Evolutionary conservation across 768 basidiomycete genomes (phyloP).

Genomic region (Pleurotus tuoliensis): DNA sequence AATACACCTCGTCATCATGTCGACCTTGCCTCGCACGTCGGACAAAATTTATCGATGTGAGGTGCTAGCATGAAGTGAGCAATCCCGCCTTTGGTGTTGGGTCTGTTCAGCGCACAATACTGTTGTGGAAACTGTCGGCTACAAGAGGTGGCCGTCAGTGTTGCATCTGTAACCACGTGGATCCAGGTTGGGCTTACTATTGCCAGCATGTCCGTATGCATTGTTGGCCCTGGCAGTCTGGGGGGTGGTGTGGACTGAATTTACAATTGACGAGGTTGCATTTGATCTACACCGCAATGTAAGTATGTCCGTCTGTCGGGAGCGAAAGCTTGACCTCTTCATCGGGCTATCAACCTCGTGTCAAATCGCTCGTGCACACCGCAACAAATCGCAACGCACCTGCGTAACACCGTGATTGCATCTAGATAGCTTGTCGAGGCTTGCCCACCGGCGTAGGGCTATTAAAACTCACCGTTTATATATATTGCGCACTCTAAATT

Average conservation of each 20-base stretch:
- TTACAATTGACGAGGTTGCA: slow-evolving; percentile 58
- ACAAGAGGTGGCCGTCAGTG: slow-evolving; percentile 15
- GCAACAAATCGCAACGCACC: slow-evolving; percentile 27
- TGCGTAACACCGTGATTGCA: slow-evolving; percentile 52
- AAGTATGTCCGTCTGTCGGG: neutral
- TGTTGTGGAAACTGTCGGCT: slow-evolving; percentile 66
- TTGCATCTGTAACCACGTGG: slow-evolving; percentile 10
- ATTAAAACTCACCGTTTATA: slow-evolving; percentile 41
- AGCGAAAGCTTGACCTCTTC: slow-evolving; percentile 41
- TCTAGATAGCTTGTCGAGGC: slow-evolving; percentile 22
- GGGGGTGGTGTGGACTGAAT: slow-evolving; percentile 58
- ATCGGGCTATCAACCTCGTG: slow-evolving; percentile 38
- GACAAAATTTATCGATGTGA: slow-evolving; percentile 57
- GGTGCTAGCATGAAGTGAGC: slow-evolving; percentile 37
- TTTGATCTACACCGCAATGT: slow-evolving; percentile 45
- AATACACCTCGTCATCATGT: slow-evolving; percentile 8
- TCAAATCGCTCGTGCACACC: neutral
- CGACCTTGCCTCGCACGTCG: slow-evolving; percentile 31
- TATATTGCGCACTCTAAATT: slow-evolving; percentile 48
- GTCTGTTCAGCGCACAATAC: slow-evolving; percentile 39
- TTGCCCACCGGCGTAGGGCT: too few species aligned
- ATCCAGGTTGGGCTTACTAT: slow-evolving; percentile 49
- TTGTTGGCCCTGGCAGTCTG: slow-evolving; percentile 41
- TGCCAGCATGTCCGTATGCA: slow-evolving; percentile 66
- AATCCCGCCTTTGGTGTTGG: slow-evolving; percentile 1